A percentile compares a stretch with the other conserved stretches of the same genome.
phyloP scores from a whole-genome alignment of 176 grass and related monocot genomes.

The sorghum (Sorghum bicolor) region Sorghum_bicolor_NCBIv3 NC_012872.2:58646001-58646500 shows the following conservation, averaged over 20 bases:
- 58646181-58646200: not conserved
- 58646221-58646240: not conserved
- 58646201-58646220: not conserved
- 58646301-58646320: not conserved
- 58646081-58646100: not conserved
- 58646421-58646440: not conserved
- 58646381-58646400: not conserved
- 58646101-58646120: not conserved
- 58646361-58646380: not conserved
- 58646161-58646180: not conserved
- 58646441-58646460: no score
- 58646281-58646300: not conserved
- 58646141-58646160: not conserved
- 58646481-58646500: not conserved
- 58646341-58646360: not conserved
- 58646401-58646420: not conserved
- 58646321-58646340: not conserved
- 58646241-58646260: not conserved
- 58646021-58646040: conserved; percentile 90
- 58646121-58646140: not conserved
- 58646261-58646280: not conserved
- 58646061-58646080: not conserved
- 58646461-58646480: no score
- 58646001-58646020: conserved; percentile 96
- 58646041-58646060: conserved; percentile 44